These are phyloP conservation scores for Talaromyces borbonicus DNA, from an alignment of 495 filamentous ascomycete species.

Conservation along the genomic window DNA sequence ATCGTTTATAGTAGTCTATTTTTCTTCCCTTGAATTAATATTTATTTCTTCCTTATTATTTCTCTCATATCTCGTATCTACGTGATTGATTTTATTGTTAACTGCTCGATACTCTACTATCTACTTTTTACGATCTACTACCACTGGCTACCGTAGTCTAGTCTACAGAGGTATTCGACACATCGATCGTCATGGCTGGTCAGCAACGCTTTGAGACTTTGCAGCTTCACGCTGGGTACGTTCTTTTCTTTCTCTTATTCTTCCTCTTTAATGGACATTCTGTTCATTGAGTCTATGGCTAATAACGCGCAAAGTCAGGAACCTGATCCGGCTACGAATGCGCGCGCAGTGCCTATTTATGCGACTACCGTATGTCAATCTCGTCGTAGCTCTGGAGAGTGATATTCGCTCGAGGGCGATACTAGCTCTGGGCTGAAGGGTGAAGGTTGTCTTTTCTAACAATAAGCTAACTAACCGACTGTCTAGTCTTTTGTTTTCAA, in stretches of 20 bases:
- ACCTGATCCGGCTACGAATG: slow-evolving; percentile 75
- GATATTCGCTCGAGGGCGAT: too few species aligned
- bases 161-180: too few species aligned
- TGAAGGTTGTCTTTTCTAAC: not conserved
- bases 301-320: slow-evolving; percentile 58
- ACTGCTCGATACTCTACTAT: too few species aligned
- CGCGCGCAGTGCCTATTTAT: slow-evolving; percentile 93
- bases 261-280: too few species aligned
- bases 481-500: slow-evolving; percentile 85
- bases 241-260: slow-evolving; percentile 6
- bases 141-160: too few species aligned
- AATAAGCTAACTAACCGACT: not conserved
- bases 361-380: slow-evolving; percentile 62
- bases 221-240: slow-evolving; percentile 91
- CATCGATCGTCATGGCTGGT: slow-evolving; percentile 18
- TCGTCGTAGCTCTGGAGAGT: too few species aligned
- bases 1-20: not conserved
- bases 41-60: not conserved
- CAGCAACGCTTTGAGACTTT: slow-evolving; percentile 80
- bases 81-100: too few species aligned
- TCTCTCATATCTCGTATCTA: not conserved
- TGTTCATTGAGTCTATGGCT: slow-evolving; percentile 2
- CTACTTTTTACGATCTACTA: not conserved
- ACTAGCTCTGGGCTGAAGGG: too few species aligned
- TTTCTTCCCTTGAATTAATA: not conserved